phyloP scores from a whole-genome alignment of 2,329 filamentous ascomycete genomes.

The Diaporthe sp. region DNA sequence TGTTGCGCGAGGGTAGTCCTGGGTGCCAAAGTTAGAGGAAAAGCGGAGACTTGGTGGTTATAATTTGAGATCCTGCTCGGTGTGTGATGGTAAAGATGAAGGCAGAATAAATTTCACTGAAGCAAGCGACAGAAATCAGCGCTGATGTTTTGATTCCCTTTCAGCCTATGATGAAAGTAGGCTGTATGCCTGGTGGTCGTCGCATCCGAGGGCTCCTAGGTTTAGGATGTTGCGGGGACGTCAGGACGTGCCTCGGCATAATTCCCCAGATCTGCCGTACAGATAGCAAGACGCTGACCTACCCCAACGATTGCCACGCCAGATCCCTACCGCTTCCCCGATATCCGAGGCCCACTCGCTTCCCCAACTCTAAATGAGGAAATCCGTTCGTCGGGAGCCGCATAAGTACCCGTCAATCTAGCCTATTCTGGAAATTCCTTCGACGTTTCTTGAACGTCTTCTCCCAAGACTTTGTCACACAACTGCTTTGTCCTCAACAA shows the following conservation, averaged over 20 bases:
- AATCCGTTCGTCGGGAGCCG: conserved; percentile 19
- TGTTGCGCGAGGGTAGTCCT: neutral
- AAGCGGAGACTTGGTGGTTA: neutral
- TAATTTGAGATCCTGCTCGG: neutral
- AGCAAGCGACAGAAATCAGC: neutral
- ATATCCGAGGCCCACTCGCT: neutral
- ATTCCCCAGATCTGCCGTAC: conserved; percentile 13
- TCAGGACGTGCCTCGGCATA: conserved; percentile 2
- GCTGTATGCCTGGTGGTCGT: neutral
- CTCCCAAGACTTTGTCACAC: neutral
- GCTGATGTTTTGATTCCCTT: neutral
- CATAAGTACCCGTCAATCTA: neutral
- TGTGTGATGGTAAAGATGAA: neutral
- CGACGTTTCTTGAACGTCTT: neutral
- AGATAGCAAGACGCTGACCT: neutral
- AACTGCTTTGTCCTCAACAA: neutral
- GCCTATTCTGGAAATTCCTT: neutral
- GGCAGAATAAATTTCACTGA: neutral
- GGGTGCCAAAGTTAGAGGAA: too few species aligned
- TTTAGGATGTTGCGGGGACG: conserved; percentile 13
- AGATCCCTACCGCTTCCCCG: neutral
- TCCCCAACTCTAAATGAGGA: conserved; percentile 3
- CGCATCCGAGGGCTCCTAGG: neutral
- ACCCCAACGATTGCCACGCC: neutral
- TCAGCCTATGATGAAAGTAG: neutral